Conservation (phyloP, 306 rosid genomes). For the Rosa lucieae region DNA sequence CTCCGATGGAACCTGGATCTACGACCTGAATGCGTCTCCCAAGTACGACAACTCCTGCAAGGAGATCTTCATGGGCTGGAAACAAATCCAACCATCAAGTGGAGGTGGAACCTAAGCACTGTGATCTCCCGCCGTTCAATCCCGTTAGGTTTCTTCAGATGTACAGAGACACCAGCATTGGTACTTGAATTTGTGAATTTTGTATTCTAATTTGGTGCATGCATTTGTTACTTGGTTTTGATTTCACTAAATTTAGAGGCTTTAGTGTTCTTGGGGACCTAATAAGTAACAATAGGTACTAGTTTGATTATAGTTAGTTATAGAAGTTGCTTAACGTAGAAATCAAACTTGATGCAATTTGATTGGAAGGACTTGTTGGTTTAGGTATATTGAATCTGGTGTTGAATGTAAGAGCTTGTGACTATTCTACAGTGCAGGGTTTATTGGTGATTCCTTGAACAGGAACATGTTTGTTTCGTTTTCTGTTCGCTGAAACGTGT, state of each 20-base stretch:
- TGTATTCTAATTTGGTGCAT: too few relatives aligned
- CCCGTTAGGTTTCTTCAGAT: conserved; percentile 50
- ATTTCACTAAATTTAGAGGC: background rate
- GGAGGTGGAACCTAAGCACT: conserved; percentile 78
- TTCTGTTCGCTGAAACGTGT: too few relatives aligned
- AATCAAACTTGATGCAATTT: too few relatives aligned
- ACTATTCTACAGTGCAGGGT: conserved; percentile 74
- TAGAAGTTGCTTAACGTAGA: background rate
- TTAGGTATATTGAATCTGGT: background rate
- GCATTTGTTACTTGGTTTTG: too few relatives aligned
- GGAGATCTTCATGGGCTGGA: conserved; percentile 98
- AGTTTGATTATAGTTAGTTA: background rate
- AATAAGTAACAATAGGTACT: background rate
- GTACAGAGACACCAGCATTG: conserved; percentile 58
- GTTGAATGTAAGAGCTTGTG: conserved; percentile 34
- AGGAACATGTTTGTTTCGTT: too few relatives aligned
- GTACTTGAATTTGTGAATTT: conserved; percentile 31
- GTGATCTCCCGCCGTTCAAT: conserved; percentile 66
- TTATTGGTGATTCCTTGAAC: conserved; percentile 75
- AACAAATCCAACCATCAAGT: conserved; percentile 23
- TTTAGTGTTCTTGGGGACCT: background rate
- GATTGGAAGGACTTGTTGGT: too few relatives aligned
- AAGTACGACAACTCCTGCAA: conserved; percentile 69
- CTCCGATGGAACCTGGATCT: conserved; percentile 65
- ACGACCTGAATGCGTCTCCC: conserved; percentile 30